These are phyloP conservation scores for Calonectria crousiana DNA, from an alignment of 2,329 filamentous ascomycete species.

Conservation along the genomic window DNA sequence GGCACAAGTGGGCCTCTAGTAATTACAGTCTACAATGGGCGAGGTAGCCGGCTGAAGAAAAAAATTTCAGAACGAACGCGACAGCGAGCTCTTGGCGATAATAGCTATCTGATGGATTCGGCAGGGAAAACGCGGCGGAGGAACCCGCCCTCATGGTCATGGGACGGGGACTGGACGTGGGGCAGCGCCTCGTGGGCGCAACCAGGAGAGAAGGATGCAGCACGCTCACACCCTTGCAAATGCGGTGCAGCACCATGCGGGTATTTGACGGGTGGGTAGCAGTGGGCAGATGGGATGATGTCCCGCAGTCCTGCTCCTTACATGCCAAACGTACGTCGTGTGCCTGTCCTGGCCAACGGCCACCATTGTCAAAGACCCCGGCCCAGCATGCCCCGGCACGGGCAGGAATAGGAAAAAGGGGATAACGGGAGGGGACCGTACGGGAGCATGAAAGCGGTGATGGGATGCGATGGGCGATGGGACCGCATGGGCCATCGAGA, in stretches of 20 bases:
- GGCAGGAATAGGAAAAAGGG: conserved; percentile 14
- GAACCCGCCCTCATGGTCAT: conserved; percentile 6
- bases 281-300: conserved; percentile 18
- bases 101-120: conserved; percentile 10
- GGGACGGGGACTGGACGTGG: conserved; percentile 1
- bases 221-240: conserved; percentile 17
- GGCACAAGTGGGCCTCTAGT: conserved; percentile 12
- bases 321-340: conserved; percentile 12
- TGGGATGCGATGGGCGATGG: conserved; percentile 8
- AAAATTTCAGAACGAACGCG: not conserved
- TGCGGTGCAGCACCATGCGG: not conserved
- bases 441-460: not conserved
- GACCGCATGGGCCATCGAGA: conserved; percentile 14
- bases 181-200: conserved; percentile 16
- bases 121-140: conserved; percentile 10
- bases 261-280: conserved; percentile 15
- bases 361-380: conserved; percentile 3
- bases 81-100: conserved; percentile 4
- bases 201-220: conserved; percentile 5
- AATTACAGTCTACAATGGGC: conserved; percentile 12
- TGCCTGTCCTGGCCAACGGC: conserved; percentile 24
- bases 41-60: conserved; percentile 10
- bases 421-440: not conserved
- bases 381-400: conserved; percentile 19
- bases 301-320: conserved; percentile 11